A percentile compares a stretch with the other conserved stretches of the same genome.
These are phyloP conservation scores for Coccomyxa sp. DNA, from an alignment of 139 green algal genomes.

Conservation along the genomic window DNA sequence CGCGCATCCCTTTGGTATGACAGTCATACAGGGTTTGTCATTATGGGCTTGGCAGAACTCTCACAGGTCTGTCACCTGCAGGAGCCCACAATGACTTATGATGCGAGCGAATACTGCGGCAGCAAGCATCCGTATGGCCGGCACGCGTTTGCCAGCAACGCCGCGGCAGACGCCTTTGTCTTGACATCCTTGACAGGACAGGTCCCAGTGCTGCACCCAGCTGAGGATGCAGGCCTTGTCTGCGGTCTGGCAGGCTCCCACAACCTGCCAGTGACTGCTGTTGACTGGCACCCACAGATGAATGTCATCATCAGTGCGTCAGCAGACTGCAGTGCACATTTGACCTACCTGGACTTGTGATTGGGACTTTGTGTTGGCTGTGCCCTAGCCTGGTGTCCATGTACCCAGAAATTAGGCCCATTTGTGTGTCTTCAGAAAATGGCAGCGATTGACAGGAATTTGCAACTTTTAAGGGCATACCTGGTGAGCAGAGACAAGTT, in stretches of 20 bases:
- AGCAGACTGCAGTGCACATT: not conserved
- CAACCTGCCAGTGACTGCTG: not conserved
- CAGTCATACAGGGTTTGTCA: not conserved
- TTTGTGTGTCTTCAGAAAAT: too few relatives aligned
- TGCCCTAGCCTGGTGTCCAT: too few relatives aligned
- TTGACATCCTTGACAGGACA: not conserved
- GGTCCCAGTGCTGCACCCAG: not conserved
- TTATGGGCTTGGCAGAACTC: not conserved
- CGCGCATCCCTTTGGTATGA: not conserved
- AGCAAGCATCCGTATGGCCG: not conserved
- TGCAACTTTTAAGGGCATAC: too few relatives aligned
- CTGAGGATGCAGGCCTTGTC: not conserved
- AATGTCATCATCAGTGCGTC: not conserved
- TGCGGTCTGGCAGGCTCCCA: not conserved
- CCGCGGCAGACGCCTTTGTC: not conserved
- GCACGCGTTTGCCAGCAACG: not conserved
- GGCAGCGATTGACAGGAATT: too few relatives aligned
- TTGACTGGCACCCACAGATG: conserved; percentile 1
- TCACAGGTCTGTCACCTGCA: not conserved
- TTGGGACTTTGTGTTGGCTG: too few relatives aligned
- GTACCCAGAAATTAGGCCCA: too few relatives aligned
- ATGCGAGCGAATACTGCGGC: not conserved
- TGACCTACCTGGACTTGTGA: conserved; percentile 3
- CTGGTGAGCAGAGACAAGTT: too few relatives aligned
- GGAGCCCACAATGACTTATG: not conserved